Percentiles rank a stretch among this genome's conserved stretches.
Evolutionary conservation across 148 eudicot genomes (phyloP).

Genomic region (Chenopodium berlandieri): DNA sequence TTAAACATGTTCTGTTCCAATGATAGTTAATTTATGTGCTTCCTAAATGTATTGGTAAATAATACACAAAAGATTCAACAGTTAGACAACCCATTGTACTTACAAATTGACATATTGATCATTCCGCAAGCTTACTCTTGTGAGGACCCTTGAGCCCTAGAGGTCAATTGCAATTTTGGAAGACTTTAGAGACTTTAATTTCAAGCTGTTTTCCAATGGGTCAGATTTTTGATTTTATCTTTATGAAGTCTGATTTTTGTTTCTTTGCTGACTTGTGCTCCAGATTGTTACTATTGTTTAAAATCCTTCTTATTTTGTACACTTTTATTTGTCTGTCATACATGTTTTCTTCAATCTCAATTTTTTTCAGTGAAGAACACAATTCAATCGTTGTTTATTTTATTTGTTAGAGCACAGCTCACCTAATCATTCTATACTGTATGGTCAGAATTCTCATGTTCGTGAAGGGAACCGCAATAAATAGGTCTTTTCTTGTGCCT

Average conservation of each 20-base stretch:
- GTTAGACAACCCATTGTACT: background rate
- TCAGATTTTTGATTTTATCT: background rate
- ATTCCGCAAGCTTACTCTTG: constrained; percentile 1
- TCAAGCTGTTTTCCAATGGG: background rate
- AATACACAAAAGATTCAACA: background rate
- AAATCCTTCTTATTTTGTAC: background rate
- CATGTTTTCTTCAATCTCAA: background rate
- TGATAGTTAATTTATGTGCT: no score
- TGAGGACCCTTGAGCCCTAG: background rate
- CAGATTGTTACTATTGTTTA: background rate
- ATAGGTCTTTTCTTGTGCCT: constrained; percentile 81
- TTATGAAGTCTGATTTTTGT: background rate
- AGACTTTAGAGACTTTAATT: background rate
- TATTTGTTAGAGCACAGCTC: background rate
- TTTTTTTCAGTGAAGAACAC: background rate
- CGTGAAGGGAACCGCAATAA: constrained; percentile 71
- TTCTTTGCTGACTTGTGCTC: background rate
- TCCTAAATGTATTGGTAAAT: background rate
- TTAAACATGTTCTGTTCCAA: background rate
- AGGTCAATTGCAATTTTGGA: background rate
- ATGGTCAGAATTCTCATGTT: constrained; percentile 70
- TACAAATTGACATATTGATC: background rate
- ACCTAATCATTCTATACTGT: background rate
- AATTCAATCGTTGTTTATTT: background rate
- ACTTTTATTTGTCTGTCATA: background rate